A percentile compares a stretch with the other conserved stretches of the same genome.
phyloP scores from a whole-genome alignment of 169 alveolate genomes.

The Babesia bovis region DNA sequence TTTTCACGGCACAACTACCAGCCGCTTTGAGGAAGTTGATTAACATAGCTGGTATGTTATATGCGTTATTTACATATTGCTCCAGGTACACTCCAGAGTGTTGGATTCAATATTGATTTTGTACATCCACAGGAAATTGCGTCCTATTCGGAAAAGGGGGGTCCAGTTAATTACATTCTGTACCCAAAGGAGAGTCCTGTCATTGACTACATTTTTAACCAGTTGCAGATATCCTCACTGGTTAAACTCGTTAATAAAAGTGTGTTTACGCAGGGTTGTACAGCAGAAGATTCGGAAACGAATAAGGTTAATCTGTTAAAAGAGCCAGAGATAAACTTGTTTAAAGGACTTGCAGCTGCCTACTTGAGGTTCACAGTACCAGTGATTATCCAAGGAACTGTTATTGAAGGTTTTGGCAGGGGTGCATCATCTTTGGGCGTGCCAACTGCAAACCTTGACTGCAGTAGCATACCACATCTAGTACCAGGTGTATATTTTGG shows the following conservation, averaged over 20 bases:
- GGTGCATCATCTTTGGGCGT: conserved; percentile 51
- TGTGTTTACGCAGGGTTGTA: no score
- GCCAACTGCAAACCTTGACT: conserved; percentile 58
- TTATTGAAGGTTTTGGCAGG: conserved; percentile 46
- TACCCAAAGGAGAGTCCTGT: conserved; percentile 14
- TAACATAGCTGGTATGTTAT: conserved; percentile 5
- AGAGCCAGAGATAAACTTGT: background rate
- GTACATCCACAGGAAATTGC: background rate
- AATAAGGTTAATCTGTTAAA: conserved; percentile 10
- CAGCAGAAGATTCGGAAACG: background rate
- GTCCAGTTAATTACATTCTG: background rate
- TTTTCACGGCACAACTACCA: background rate
- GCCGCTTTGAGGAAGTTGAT: background rate
- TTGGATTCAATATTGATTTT: background rate
- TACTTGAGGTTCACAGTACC: conserved; percentile 17
- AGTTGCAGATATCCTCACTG: no score
- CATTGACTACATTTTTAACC: no score
- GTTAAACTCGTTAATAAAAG: no score
- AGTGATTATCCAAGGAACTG: conserved; percentile 20
- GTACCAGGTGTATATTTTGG: conserved; percentile 63
- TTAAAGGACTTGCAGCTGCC: background rate
- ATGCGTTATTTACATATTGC: no score
- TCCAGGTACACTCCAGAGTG: background rate
- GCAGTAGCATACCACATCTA: conserved; percentile 35
- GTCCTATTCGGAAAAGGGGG: background rate